A percentile compares a stretch with the other conserved stretches of the same genome.
phyloP scores from a whole-genome alignment of 306 rosid genomes.

The Vigna radiata region DNA sequence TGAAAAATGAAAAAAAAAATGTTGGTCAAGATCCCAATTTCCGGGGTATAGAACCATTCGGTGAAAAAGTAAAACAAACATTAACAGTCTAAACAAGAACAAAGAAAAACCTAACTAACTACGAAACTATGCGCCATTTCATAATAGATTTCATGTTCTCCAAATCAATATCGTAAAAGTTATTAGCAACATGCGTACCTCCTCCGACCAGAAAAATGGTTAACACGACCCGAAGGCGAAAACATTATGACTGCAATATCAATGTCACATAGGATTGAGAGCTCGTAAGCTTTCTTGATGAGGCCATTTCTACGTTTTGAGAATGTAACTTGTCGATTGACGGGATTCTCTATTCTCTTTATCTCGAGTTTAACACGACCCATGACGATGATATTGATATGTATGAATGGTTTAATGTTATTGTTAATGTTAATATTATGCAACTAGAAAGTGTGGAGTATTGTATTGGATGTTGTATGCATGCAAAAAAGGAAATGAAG shows the following conservation, averaged over 20 bases:
- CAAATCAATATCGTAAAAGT: neutral
- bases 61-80: neutral
- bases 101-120: neutral
- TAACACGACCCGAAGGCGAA: conserved; percentile 71
- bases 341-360: conserved; percentile 77
- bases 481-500: conserved; percentile 40
- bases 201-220: conserved; percentile 73
- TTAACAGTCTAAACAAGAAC: neutral
- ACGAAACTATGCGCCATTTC: neutral
- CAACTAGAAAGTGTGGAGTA: neutral
- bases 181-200: conserved; percentile 47
- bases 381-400: conserved; percentile 40
- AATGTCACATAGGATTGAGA: conserved; percentile 81
- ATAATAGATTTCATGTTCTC: neutral
- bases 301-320: conserved; percentile 89
- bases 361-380: conserved; percentile 92
- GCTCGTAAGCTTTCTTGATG: conserved; percentile 85
- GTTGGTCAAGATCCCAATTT: conserved; percentile 49
- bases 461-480: neutral
- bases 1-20: neutral
- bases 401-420: neutral
- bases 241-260: conserved; percentile 88
- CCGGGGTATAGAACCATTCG: neutral
- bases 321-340: conserved; percentile 84
- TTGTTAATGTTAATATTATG: neutral